These are phyloP conservation scores for Nakazawaea wickerhamii DNA, from an alignment of 805 yeast species.

Conservation along the genomic window DNA sequence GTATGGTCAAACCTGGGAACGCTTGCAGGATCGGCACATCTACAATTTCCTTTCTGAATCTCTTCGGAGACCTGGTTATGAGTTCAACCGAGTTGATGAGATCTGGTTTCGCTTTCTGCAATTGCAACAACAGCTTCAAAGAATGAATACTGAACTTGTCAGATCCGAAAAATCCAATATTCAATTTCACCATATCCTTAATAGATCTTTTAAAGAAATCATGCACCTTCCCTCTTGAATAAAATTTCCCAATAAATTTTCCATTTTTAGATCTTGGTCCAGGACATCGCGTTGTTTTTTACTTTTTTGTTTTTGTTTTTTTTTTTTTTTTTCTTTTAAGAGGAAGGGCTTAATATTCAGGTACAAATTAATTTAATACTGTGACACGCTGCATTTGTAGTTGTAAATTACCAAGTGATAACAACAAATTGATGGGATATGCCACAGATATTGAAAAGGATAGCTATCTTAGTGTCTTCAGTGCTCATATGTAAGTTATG, in stretches of 20 bases:
- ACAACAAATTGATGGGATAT: neutral
- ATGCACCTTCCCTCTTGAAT: neutral
- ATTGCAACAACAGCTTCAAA: conserved; percentile 33
- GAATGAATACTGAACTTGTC: conserved; percentile 63
- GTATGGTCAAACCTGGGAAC: conserved; percentile 28
- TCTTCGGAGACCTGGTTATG: conserved; percentile 57
- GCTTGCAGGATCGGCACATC: conserved; percentile 50
- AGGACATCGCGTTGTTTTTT: neutral
- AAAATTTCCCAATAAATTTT: neutral
- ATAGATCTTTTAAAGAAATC: neutral
- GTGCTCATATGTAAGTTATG: conserved; percentile 18
- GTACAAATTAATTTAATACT: neutral
- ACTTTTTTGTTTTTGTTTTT: conserved; percentile 1
- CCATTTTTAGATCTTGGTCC: neutral
- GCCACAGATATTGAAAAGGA: conserved; percentile 15
- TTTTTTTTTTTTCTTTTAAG: neutral
- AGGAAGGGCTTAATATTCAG: neutral
- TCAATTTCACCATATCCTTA: conserved; percentile 14
- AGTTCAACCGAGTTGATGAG: conserved; percentile 40
- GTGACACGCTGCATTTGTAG: neutral
- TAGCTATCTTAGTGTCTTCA: conserved; percentile 17
- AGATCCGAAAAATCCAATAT: conserved; percentile 71
- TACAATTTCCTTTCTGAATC: conserved; percentile 28
- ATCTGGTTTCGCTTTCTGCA: conserved; percentile 8
- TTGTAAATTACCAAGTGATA: neutral